Evolutionary conservation across 1,284 basidiomycete genomes (phyloP).

Genomic region (Cutaneotrichosporon daszewskae): DNA sequence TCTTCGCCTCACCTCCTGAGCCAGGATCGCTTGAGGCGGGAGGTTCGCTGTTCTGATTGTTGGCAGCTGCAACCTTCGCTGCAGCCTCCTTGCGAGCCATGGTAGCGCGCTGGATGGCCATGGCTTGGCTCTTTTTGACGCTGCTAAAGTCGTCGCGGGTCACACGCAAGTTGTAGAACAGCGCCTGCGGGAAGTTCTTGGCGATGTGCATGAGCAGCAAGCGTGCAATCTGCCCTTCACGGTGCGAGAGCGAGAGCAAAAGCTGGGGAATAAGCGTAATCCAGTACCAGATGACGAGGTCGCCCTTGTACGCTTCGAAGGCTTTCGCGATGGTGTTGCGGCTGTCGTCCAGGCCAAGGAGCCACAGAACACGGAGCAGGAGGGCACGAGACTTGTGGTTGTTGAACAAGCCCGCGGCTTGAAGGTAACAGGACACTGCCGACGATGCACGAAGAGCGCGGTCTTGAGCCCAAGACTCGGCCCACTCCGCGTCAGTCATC

Average conservation of each 20-base stretch:
- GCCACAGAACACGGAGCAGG: conserved; percentile 87
- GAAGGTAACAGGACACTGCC: conserved; percentile 95
- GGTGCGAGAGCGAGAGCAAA: conserved; percentile 80
- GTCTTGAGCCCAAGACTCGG: conserved; percentile 38
- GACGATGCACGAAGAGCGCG: conserved; percentile 69
- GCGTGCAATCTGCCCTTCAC: conserved; percentile 88
- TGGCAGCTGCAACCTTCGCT: conserved; percentile 46
- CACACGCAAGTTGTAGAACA: conserved; percentile 93
- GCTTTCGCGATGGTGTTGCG: conserved; percentile 67
- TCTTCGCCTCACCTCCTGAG: conserved; percentile 21
- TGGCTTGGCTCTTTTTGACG: conserved; percentile 41
- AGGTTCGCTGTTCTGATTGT: neutral
- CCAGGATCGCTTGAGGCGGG: too few relatives aligned
- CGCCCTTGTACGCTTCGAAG: conserved; percentile 95
- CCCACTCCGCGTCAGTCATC: conserved; percentile 55
- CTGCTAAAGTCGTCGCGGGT: conserved; percentile 76
- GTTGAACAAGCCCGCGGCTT: conserved; percentile 95
- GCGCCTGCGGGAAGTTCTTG: conserved; percentile 89
- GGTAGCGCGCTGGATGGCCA: conserved; percentile 13
- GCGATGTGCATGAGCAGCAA: conserved; percentile 86
- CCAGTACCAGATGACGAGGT: conserved; percentile 98
- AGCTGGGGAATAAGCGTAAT: conserved; percentile 96
- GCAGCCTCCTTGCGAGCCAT: conserved; percentile 24
- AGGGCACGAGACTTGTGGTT: conserved; percentile 88
- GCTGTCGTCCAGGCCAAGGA: conserved; percentile 88